Conservation (phyloP, 2,329 filamentous ascomycete species). For the Didymella pomorum region DNA sequence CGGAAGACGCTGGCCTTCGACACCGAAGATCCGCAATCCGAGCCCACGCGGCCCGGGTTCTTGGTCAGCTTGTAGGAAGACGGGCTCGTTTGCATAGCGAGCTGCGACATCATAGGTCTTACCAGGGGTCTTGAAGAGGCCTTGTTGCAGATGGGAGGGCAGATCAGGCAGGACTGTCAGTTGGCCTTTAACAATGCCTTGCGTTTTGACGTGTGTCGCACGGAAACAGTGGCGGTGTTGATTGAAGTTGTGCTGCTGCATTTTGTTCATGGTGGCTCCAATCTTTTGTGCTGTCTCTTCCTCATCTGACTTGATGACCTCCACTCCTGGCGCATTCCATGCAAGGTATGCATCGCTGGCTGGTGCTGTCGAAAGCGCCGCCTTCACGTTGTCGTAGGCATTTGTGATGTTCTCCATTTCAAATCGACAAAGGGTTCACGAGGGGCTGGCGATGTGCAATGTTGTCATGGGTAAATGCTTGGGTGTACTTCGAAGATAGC, state of each 20-base stretch:
- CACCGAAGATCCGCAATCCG: slow-evolving; percentile 48
- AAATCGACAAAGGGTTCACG: not conserved
- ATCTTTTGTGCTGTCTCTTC: slow-evolving; percentile 48
- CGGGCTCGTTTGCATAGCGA: slow-evolving; percentile 49
- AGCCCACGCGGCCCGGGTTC: slow-evolving; percentile 47
- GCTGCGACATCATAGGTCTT: slow-evolving; percentile 47
- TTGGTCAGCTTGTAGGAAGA: slow-evolving; percentile 50
- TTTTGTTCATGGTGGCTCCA: slow-evolving; percentile 48
- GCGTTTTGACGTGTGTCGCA: slow-evolving; percentile 49
- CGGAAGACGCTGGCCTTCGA: slow-evolving; percentile 40
- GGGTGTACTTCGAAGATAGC: not conserved
- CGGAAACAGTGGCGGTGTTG: slow-evolving; percentile 50
- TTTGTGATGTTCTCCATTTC: slow-evolving; percentile 6
- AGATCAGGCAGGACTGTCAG: slow-evolving; percentile 26
- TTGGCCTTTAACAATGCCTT: slow-evolving; percentile 36
- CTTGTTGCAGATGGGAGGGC: slow-evolving; percentile 47
- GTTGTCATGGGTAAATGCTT: not conserved
- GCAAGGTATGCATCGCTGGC: slow-evolving; percentile 33
- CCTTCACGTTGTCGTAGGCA: slow-evolving; percentile 6
- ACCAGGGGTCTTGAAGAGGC: slow-evolving; percentile 47
- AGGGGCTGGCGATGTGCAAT: not conserved
- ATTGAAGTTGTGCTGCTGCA: slow-evolving; percentile 54
- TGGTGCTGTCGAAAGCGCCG: slow-evolving; percentile 28
- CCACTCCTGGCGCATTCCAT: slow-evolving; percentile 48
- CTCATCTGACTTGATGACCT: slow-evolving; percentile 42